phyloP scores from a whole-genome alignment of 2,329 filamentous ascomycete species.

The Cercospora beticola region DNA sequence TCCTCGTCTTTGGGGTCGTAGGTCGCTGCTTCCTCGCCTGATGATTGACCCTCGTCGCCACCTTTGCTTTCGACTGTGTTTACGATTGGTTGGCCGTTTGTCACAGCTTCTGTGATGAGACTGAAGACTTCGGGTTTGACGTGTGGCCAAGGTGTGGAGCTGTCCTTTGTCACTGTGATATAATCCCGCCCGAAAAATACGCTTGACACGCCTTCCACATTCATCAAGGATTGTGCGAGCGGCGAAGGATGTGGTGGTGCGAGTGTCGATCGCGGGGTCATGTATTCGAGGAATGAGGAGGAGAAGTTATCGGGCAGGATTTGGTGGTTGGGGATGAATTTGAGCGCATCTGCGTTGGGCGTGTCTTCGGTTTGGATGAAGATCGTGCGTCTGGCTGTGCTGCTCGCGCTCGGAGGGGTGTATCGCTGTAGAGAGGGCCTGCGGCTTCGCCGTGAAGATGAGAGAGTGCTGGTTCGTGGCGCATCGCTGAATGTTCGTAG shows the following conservation, averaged over 20 bases:
- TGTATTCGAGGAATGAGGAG: slow-evolving; percentile 85
- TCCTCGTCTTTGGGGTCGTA: slow-evolving; percentile 92
- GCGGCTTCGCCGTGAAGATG: slow-evolving; percentile 26
- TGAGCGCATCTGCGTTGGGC: slow-evolving; percentile 89
- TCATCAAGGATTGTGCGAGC: slow-evolving; percentile 84
- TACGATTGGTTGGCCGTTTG: slow-evolving; percentile 78
- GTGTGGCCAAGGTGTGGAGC: slow-evolving; percentile 87
- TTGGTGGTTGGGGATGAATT: slow-evolving; percentile 88
- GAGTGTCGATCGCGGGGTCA: slow-evolving; percentile 82
- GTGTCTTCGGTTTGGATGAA: slow-evolving; percentile 98
- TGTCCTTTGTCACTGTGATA: slow-evolving; percentile 92
- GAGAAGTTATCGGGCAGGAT: slow-evolving; percentile 74
- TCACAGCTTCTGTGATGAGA: slow-evolving; percentile 89
- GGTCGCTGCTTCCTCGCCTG: slow-evolving; percentile 67
- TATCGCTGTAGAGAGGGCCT: slow-evolving; percentile 29
- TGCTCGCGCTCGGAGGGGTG: slow-evolving; percentile 23
- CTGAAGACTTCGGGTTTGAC: slow-evolving; percentile 94
- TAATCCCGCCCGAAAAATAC: slow-evolving; percentile 95
- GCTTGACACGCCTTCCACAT: slow-evolving; percentile 88
- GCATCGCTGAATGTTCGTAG: slow-evolving; percentile 25
- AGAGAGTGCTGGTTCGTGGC: slow-evolving; percentile 26
- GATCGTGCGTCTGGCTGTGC: slow-evolving; percentile 63
- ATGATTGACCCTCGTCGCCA: slow-evolving; percentile 49
- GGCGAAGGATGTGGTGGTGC: slow-evolving; percentile 79
- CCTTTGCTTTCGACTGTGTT: slow-evolving; percentile 63